phyloP scores from a whole-genome alignment of 805 yeast species.

The Zygosaccharomyces bailii region DNA sequence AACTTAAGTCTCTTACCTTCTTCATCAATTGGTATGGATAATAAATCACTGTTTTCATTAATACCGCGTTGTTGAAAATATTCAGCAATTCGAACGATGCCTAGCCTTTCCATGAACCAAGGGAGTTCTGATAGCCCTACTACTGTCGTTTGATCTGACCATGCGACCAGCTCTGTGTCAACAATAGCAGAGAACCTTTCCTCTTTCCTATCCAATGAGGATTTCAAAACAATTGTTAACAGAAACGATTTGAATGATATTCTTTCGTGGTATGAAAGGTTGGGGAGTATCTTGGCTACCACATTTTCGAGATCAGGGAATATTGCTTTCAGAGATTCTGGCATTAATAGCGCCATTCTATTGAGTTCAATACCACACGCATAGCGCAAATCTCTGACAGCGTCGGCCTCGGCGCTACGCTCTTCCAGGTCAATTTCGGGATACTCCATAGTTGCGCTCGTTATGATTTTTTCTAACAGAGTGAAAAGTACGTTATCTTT shows the following conservation, averaged over 20 bases:
- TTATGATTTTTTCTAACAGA: constrained; percentile 77
- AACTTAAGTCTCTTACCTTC: constrained; percentile 73
- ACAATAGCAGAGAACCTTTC: constrained; percentile 83
- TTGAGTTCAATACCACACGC: constrained; percentile 94
- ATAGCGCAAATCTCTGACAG: constrained; percentile 81
- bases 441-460: constrained; percentile 79
- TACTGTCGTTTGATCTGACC: constrained; percentile 90
- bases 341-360: constrained; percentile 91
- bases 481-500: constrained; percentile 80
- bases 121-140: constrained; percentile 86
- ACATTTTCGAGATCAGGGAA: constrained; percentile 80
- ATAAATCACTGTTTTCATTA: constrained; percentile 66
- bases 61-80: constrained; percentile 84
- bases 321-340: constrained; percentile 79
- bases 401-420: constrained; percentile 69
- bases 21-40: constrained; percentile 85
- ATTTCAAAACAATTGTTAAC: constrained; percentile 85
- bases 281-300: constrained; percentile 65
- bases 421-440: constrained; percentile 51
- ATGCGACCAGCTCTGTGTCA: constrained; percentile 86
- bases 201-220: constrained; percentile 66
- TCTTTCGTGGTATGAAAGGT: constrained; percentile 83
- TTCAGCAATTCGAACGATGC: constrained; percentile 88
- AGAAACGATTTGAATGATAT: constrained; percentile 92
- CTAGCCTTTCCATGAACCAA: constrained; percentile 98